Evolutionary conservation across 805 yeast genomes (phyloP), one percentile per base, ranked within the genome.

Genomic region (Lipomyces kockii): DNA sequence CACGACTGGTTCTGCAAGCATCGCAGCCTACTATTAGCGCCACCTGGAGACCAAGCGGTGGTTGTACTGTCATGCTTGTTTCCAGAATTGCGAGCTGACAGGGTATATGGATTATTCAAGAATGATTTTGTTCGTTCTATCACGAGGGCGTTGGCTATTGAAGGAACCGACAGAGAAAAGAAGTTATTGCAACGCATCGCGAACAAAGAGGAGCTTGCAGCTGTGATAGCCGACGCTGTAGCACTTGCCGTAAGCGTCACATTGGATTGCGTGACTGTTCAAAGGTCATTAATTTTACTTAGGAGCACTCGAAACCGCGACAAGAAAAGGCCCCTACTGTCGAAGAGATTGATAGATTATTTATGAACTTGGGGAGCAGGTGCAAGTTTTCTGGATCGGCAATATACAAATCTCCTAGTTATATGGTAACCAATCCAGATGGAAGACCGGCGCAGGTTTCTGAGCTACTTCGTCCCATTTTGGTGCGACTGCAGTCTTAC

Each of bases 81-180:
- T 37, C 69, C 69, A 1, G 69, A 62, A 37, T 34, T 60, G 35
- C 51, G 67, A 11, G 12, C 58, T 17, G 69, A 66, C 20, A 39
- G 69, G 9, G 56, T 39, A 32, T 63, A 60, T 43, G 59, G 53
- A 5, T 7, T 60, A 29, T 34, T 37, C 8, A 17, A 25, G 29
- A 20, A 25, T 14, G 14, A 11, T 7, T 32, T 63, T 9, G 37
- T 35, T n/a, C n/a, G 37, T 12, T 32, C 54, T 5, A n/a, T 63
- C 34, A 25, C 35, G 6, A 11, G 3, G 6, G 66, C 60, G 4
- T 17, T 53, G 25, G 64, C 49, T 5, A 35, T 66, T 3, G 14
- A 17, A 11, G 62, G 64, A 6, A 62, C 69, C 3, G 12, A 22
- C 14, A 58, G 69, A 11, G 60, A 29, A 6, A 34, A 11, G 22